Evolutionary conservation across 2,329 filamentous ascomycete genomes (phyloP), one percentile per base, ranked within the genome.

Genomic region (Ilyonectria mors-panacis): DNA sequence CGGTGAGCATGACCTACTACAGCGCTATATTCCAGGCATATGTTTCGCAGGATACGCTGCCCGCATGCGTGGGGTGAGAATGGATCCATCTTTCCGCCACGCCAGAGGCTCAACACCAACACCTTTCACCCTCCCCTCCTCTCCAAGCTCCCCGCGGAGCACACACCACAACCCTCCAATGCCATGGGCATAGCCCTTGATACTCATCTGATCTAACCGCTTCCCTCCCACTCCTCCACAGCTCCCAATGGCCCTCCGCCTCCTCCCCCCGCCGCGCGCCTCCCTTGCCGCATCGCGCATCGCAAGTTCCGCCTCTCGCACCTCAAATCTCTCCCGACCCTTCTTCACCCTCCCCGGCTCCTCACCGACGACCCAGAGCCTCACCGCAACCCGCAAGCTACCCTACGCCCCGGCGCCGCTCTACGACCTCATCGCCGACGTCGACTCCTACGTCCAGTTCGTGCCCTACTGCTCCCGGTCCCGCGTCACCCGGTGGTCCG

Each of bases 391-490:
- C 21, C 92, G 94, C 68, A 92, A 87, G 4, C 91, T 98, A 15
- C 92, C 93, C 15, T 97, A 97, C 85, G 83, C 91, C 1, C 85
- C 90, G 35, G 76, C 81, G 5, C 85, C 89, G 1, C 90, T 99
- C 73, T 99, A 96, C 88, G 85, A 86, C 72, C 88, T 98, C 61
- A 95, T 99, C 80, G 91, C 94, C 82, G 94, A 98, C 81, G 91
- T 99, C 71, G 89, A 94, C 80, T 90, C 89, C 70, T 99, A 99
- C 88, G 85, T 87, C 42, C 80, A 85, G 71, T 99, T 98, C 85
- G 89, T 99, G n/a, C 96, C 96, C 12, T 98, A 97, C 87, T 97
- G 95, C 83, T 88, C 89, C 48, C 85, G 85, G 51, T 95, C 93
- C 42, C 87, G 86, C 67, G 94, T 98, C 45, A 97, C 94, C 1